Evolutionary conservation across 2,329 filamentous ascomycete genomes (phyloP).

Genomic region (Zelopaecilomyces penicillatus): DNA sequence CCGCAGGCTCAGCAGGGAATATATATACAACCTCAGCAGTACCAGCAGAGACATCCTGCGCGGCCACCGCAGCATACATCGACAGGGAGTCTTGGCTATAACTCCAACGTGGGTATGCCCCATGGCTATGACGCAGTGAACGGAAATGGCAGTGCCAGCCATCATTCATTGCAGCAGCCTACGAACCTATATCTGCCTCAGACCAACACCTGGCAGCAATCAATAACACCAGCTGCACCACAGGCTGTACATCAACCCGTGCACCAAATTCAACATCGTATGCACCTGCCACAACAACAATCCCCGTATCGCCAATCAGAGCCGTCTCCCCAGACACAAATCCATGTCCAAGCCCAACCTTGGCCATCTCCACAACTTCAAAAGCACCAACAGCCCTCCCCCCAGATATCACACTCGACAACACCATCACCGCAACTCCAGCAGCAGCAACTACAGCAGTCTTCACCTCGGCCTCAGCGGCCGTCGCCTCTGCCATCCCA

Average conservation of each 20-base stretch:
- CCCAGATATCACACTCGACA: slow-evolving; percentile 10
- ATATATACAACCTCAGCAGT: slow-evolving; percentile 15
- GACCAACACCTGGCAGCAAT: slow-evolving; percentile 8
- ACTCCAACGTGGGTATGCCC: slow-evolving; percentile 5
- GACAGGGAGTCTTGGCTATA: slow-evolving; percentile 4
- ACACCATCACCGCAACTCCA: slow-evolving; percentile 14
- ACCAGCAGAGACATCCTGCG: slow-evolving; percentile 9
- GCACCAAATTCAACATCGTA: slow-evolving; percentile 25
- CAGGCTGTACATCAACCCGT: slow-evolving; percentile 13
- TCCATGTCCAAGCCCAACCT: slow-evolving; percentile 8
- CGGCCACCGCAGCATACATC: slow-evolving; percentile 8
- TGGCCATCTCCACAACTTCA: slow-evolving; percentile 9
- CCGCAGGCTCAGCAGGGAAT: slow-evolving; percentile 12
- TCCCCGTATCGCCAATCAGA: slow-evolving; percentile 6
- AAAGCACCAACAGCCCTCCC: slow-evolving; percentile 9
- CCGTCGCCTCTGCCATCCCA: slow-evolving; percentile 9
- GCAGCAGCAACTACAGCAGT: background rate
- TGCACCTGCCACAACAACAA: slow-evolving; percentile 18
- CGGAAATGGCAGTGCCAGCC: slow-evolving; percentile 5
- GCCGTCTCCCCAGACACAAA: slow-evolving; percentile 11
- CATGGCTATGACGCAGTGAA: slow-evolving; percentile 4
- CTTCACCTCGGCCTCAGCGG: slow-evolving; percentile 3
- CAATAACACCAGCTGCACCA: slow-evolving; percentile 15
- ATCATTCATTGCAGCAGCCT: slow-evolving; percentile 8
- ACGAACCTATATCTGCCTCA: slow-evolving; percentile 6